Conservation (phyloP, 345 rosid genomes). For the Hirschfeldia incana region DNA sequence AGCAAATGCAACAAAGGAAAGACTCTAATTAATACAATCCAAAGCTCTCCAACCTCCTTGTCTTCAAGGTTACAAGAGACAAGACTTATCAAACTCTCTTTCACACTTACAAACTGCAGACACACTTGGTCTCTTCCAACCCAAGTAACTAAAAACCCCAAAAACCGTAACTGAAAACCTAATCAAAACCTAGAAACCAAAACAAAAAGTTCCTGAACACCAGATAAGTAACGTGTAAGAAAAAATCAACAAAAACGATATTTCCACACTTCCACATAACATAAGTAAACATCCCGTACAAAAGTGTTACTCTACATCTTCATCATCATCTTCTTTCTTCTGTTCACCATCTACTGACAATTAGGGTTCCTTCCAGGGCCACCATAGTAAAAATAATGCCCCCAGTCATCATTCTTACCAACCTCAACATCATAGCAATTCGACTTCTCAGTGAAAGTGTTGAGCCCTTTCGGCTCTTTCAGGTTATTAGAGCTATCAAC, state of each 20-base stretch:
- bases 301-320: conserved; percentile 4
- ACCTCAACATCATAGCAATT: conserved; percentile 64
- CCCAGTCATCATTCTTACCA: conserved; percentile 58
- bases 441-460: conserved; percentile 62
- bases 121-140: conserved; percentile 11
- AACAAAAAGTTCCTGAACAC: neutral
- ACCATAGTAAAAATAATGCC: conserved; percentile 62
- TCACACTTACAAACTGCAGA: conserved; percentile 20
- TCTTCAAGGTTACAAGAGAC: conserved; percentile 6
- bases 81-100: conserved; percentile 12
- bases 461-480: conserved; percentile 59
- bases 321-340: conserved; percentile 18
- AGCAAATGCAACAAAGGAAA: neutral
- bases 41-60: conserved; percentile 4
- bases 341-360: conserved; percentile 47
- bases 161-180: conserved; percentile 20
- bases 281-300: neutral
- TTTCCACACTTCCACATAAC: conserved; percentile 11
- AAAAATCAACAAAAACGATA: conserved; percentile 39
- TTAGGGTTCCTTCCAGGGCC: conserved; percentile 69
- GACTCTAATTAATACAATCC: conserved; percentile 8
- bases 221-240: conserved; percentile 30
- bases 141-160: neutral
- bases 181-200: conserved; percentile 22
- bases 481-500: conserved; percentile 65